Percentiles rank a stretch among this genome's conserved stretches.
Evolutionary conservation across 345 rosid genomes (phyloP).

Genomic region (Camelina sativa): DNA sequence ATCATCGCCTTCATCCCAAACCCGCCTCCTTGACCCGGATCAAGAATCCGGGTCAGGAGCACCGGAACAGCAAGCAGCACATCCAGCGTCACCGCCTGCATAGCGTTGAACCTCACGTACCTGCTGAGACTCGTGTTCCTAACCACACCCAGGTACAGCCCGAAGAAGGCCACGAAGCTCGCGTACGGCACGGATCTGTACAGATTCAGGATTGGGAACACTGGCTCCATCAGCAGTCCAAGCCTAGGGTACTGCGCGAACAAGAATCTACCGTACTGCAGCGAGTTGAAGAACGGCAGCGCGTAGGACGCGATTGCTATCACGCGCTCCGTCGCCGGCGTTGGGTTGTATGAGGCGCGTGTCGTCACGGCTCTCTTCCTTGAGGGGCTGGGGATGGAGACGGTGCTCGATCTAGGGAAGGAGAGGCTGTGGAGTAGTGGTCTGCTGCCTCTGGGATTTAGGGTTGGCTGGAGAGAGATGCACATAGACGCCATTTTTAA

Average conservation of each 20-base stretch:
- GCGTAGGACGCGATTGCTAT: constrained; percentile 76
- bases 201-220: constrained; percentile 68
- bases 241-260: constrained; percentile 67
- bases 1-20: constrained; percentile 62
- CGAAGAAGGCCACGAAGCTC: constrained; percentile 90
- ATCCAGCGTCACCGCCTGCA: constrained; percentile 93
- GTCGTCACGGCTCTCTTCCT: constrained; percentile 16
- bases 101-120: constrained; percentile 79
- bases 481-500: constrained; percentile 50
- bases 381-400: constrained; percentile 13
- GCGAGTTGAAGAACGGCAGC: constrained; percentile 84
- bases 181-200: constrained; percentile 86
- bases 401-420: constrained; percentile 28
- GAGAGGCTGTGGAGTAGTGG: constrained; percentile 29
- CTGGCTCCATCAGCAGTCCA: constrained; percentile 61
- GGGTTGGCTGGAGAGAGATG: constrained; percentile 46
- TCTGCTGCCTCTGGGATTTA: constrained; percentile 33
- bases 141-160: constrained; percentile 78
- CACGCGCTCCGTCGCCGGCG: constrained; percentile 80
- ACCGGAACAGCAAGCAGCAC: constrained; percentile 78
- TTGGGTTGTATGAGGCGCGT: constrained; percentile 64
- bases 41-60: constrained; percentile 64
- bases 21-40: constrained; percentile 68
- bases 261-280: constrained; percentile 86
- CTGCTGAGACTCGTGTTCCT: constrained; percentile 71